Conservation (phyloP, 257 asterid species). For the Solanum paucissectum region DNA sequence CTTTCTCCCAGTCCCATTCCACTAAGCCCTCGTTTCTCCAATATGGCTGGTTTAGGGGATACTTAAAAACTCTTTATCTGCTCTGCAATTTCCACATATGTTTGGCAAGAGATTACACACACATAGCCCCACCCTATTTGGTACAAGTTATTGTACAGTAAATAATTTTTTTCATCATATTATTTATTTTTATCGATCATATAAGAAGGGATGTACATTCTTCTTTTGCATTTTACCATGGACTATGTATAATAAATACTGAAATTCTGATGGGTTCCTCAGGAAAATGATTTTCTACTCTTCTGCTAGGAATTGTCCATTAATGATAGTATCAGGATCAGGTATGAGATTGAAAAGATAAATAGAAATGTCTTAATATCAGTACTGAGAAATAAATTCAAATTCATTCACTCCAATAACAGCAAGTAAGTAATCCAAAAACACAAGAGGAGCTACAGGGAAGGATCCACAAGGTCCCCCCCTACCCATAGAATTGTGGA, state of each 20-base stretch:
- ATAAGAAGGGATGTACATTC: background rate
- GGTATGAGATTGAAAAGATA: background rate
- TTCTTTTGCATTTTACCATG: background rate
- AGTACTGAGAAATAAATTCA: background rate
- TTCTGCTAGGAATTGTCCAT: background rate
- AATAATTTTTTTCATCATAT: background rate
- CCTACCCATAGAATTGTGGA: background rate
- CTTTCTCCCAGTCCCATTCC: conserved; percentile 6
- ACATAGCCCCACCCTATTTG: background rate
- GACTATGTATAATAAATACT: background rate
- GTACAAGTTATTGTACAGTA: background rate
- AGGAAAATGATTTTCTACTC: background rate
- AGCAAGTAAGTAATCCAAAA: background rate
- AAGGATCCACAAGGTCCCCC: background rate
- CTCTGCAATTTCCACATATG: background rate
- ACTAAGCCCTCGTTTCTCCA: conserved; percentile 3
- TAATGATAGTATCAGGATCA: background rate
- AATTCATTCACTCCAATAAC: background rate
- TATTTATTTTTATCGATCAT: too few species aligned
- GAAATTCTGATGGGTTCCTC: background rate
- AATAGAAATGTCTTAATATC: too few species aligned
- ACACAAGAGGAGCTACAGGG: background rate
- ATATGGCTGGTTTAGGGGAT: background rate
- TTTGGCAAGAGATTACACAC: background rate
- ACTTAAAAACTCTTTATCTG: background rate